These are phyloP conservation scores for Paratinospora sagittata DNA, from an alignment of 164 flowering plant species.

Conservation along the genomic window DNA sequence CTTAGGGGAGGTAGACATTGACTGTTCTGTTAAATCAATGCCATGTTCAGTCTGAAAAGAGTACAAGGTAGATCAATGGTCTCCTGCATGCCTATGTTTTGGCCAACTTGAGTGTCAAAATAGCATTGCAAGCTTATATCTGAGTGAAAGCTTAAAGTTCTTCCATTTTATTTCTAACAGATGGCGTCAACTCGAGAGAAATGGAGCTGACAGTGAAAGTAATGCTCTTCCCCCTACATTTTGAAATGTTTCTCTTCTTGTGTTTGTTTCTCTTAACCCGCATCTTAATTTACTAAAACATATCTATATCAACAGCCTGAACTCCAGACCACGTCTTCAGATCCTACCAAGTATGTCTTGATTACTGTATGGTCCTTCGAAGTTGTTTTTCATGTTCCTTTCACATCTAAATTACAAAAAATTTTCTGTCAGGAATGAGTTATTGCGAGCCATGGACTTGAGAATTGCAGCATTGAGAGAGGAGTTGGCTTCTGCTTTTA, in stretches of 20 bases:
- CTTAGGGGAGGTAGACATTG: background rate
- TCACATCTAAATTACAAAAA: slow-evolving; percentile 6
- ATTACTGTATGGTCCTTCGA: background rate
- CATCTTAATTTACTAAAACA: background rate
- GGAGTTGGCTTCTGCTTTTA: slow-evolving; percentile 49
- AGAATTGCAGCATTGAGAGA: slow-evolving; percentile 50
- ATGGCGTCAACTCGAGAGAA: slow-evolving; percentile 17
- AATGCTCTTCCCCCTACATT: slow-evolving; percentile 10
- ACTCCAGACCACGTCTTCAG: slow-evolving; percentile 32
- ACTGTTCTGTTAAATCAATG: background rate
- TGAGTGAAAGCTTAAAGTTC: slow-evolving; percentile 10
- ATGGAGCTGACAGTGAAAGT: slow-evolving; percentile 21
- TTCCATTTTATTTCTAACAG: slow-evolving; percentile 24
- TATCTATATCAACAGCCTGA: slow-evolving; percentile 36
- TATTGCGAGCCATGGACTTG: slow-evolving; percentile 76
- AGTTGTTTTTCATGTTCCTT: slow-evolving; percentile 5
- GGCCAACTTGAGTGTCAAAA: background rate
- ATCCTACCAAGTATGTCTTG: slow-evolving; percentile 63
- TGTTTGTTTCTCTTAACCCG: background rate
- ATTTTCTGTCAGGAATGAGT: slow-evolving; percentile 57
- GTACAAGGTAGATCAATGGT: background rate
- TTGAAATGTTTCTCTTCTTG: slow-evolving; percentile 1
- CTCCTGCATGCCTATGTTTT: background rate
- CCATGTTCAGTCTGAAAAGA: background rate
- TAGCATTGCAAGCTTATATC: background rate